Conservation (phyloP, 495 filamentous ascomycete species). For the Parachaetomium inaequale region DNA sequence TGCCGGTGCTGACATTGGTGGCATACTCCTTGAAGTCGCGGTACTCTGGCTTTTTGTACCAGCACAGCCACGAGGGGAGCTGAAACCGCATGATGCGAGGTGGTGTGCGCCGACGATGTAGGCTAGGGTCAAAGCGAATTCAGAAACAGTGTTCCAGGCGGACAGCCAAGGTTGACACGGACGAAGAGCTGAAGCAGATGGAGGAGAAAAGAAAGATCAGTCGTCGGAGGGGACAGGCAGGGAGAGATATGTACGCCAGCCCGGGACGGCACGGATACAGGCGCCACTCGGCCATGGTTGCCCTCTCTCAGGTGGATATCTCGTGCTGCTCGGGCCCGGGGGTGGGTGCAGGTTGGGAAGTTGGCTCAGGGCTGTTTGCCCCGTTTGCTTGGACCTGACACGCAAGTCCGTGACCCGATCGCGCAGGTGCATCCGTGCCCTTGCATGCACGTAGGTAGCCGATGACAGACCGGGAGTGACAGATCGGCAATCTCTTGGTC, state of each 20-base stretch:
- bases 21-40: conserved; percentile 41
- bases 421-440: conserved; percentile 7
- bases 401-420: conserved; percentile 2
- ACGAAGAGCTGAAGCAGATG: background rate
- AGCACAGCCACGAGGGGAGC: conserved; percentile 35
- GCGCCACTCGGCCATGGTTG: background rate
- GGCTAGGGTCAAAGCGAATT: background rate
- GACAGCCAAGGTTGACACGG: background rate
- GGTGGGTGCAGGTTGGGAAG: background rate
- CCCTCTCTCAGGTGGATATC: background rate
- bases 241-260: conserved; percentile 1
- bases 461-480: background rate
- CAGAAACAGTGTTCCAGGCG: background rate
- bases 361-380: background rate
- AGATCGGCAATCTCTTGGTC: background rate
- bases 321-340: background rate
- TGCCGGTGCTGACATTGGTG: conserved; percentile 25
- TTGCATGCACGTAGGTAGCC: background rate
- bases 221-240: background rate
- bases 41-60: conserved; percentile 47
- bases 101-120: background rate
- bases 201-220: background rate
- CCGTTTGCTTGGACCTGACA: background rate
- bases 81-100: conserved; percentile 25
- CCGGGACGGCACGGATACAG: background rate